Evolutionary conservation across 2,329 filamentous ascomycete genomes (phyloP), one percentile per base, ranked within the genome.

Genomic region (Microcera coccophila): DNA sequence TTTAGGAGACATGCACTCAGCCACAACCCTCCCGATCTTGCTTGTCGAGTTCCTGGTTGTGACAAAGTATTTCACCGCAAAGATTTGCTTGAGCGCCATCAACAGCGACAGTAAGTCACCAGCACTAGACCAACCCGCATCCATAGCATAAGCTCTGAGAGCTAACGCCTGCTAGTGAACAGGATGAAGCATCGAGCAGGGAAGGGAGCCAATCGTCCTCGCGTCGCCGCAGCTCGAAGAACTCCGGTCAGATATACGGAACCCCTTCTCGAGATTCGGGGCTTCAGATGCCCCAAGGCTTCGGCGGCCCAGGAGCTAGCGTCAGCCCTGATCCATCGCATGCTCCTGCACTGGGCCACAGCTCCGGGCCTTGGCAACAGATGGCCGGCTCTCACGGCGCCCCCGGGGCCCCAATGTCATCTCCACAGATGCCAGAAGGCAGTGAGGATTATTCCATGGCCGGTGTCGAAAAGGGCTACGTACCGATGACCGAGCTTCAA

Each of bases 1-100:
- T 42, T 12, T 44, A 81, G 79, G 55, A 76, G 79, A 41, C 79
- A 83, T 59, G 75, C 82, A 59, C 62, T 81, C 29, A 80, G 77
- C 52, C 79, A 83, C 58, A 68, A 74, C 42, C 73, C 70, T 39
- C 76, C 80, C 19, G 68, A 69, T 33, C 72, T 73, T 52, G 63
- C 63, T 28, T 84, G 80, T 48, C 66, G 62, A 3, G 69, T 73
- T 42, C 68, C 72, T 14, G 72, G 75, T 29, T 84, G 80, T 57
- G 76, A 74, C 29, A 74, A 73, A 47, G 66, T 69, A 12, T 83
- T 84, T 48, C 73, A 81, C 50, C 72, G 80, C 41, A 70, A 73
- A 35, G 80, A 84, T 58, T 63, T 84, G 10, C 67, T 82, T 15
- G 69, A 75, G n/a, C 74, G 80, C 28, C 80, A 84, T 53, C 52